Conservation (phyloP, 2,329 filamentous ascomycete species). For the Myriosclerotinia curreyana region DNA sequence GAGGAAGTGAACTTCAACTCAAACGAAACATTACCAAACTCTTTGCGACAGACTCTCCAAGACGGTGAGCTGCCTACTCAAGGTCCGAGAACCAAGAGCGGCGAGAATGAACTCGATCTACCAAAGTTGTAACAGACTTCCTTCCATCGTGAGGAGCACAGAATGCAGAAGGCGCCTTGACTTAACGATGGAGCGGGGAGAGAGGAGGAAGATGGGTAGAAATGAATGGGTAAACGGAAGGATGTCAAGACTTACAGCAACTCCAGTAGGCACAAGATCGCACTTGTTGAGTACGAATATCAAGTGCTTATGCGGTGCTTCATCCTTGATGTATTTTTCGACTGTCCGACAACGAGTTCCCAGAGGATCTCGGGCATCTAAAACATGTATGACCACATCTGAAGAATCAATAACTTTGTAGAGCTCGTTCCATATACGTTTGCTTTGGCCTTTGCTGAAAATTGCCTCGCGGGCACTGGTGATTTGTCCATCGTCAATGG, state of each 20-base stretch:
- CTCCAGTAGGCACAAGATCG: slow-evolving; percentile 85
- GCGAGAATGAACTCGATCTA: slow-evolving; percentile 79
- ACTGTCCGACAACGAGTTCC: slow-evolving; percentile 87
- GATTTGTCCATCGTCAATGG: slow-evolving; percentile 46
- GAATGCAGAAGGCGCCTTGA: slow-evolving; percentile 73
- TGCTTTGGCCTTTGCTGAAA: slow-evolving; percentile 91
- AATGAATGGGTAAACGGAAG: not conserved
- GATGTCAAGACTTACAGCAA: slow-evolving; percentile 73
- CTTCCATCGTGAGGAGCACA: slow-evolving; percentile 65
- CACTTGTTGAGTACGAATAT: slow-evolving; percentile 88
- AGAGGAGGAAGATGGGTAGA: slow-evolving; percentile 23
- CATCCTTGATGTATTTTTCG: slow-evolving; percentile 89
- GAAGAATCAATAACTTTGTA: slow-evolving; percentile 94
- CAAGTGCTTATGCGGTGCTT: slow-evolving; percentile 94
- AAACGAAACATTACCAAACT: slow-evolving; percentile 74
- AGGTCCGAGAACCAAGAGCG: slow-evolving; percentile 57
- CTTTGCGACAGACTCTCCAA: slow-evolving; percentile 76
- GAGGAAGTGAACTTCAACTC: slow-evolving; percentile 91
- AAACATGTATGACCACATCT: slow-evolving; percentile 92
- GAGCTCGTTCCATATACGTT: slow-evolving; percentile 95
- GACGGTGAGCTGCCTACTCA: slow-evolving; percentile 77
- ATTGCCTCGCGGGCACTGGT: slow-evolving; percentile 76
- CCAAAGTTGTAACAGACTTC: slow-evolving; percentile 98
- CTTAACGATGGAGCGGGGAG: slow-evolving; percentile 64
- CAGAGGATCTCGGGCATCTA: slow-evolving; percentile 84